A percentile compares a stretch with the other conserved stretches of the same genome.
Evolutionary conservation across 495 filamentous ascomycete genomes (phyloP).

Genomic region (Oidiodendron maius): DNA sequence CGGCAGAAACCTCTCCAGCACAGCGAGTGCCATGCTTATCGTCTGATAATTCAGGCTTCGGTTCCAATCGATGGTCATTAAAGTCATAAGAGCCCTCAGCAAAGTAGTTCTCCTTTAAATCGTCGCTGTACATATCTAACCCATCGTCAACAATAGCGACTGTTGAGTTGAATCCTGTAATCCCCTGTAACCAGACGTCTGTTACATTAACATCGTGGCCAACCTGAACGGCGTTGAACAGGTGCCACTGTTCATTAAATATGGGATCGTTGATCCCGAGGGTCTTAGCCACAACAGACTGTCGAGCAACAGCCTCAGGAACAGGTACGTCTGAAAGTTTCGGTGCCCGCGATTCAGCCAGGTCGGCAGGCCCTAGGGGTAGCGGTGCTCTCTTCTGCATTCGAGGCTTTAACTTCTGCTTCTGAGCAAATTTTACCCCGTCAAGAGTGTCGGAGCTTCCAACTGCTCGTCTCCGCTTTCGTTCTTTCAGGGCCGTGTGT

Average conservation of each 20-base stretch:
- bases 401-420: constrained; percentile 66
- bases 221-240: constrained; percentile 72
- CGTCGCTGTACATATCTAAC: constrained; percentile 93
- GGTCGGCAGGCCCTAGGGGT: constrained; percentile 34
- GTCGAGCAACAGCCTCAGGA: constrained; percentile 43
- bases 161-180: constrained; percentile 83
- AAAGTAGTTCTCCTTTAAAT: constrained; percentile 88
- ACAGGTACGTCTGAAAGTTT: constrained; percentile 29
- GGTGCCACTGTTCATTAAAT: constrained; percentile 92
- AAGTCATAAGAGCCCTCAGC: constrained; percentile 90
- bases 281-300: constrained; percentile 52
- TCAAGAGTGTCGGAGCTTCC: constrained; percentile 58
- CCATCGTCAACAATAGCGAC: constrained; percentile 96
- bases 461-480: constrained; percentile 51
- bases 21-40: constrained; percentile 91
- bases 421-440: constrained; percentile 72
- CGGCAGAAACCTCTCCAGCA: constrained; percentile 88
- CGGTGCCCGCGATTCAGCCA: constrained; percentile 13
- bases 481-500: constrained; percentile 35
- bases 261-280: constrained; percentile 83
- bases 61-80: constrained; percentile 76
- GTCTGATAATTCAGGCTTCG: constrained; percentile 70
- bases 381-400: constrained; percentile 67
- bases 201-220: constrained; percentile 96
- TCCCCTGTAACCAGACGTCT: constrained; percentile 82